Conservation (phyloP, 805 yeast genomes). For the Metschnikowia aberdeeniae region DNA sequence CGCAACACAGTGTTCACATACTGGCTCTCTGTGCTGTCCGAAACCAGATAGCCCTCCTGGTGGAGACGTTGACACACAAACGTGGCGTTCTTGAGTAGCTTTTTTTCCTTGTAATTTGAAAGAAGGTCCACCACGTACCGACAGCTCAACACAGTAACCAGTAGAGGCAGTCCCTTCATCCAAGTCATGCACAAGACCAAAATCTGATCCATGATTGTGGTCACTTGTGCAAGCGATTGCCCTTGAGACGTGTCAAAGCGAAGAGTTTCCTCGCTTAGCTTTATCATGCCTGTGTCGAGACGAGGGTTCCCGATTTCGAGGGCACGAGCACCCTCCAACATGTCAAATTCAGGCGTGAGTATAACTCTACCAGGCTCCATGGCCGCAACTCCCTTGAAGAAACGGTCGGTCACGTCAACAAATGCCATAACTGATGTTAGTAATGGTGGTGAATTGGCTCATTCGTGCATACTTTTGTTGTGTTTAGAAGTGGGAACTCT, state of each 20-base stretch:
- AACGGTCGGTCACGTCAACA: conserved; percentile 52
- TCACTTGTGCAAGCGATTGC: conserved; percentile 37
- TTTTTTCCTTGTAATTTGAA: conserved; percentile 27
- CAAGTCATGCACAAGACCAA: conserved; percentile 59
- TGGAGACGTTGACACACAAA: conserved; percentile 12
- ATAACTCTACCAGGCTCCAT: conserved; percentile 48
- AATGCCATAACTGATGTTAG: neutral
- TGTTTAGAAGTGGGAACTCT: neutral
- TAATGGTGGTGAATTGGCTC: neutral
- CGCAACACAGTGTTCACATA: conserved; percentile 50
- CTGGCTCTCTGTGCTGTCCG: conserved; percentile 8
- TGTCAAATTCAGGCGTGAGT: conserved; percentile 55
- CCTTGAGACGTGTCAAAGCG: conserved; percentile 42
- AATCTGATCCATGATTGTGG: conserved; percentile 52
- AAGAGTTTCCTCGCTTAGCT: conserved; percentile 41
- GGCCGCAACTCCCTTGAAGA: conserved; percentile 33
- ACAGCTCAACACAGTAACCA: conserved; percentile 76
- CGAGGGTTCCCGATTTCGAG: conserved; percentile 68
- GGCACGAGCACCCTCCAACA: conserved; percentile 85
- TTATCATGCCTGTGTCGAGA: conserved; percentile 75
- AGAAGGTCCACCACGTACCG: conserved; percentile 64
- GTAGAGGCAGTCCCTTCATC: conserved; percentile 69
- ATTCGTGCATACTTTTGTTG: neutral
- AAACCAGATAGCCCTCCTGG: neutral
- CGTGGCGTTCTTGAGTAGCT: conserved; percentile 10